phyloP scores from a whole-genome alignment of 192 early-diverging fungal species.

The Dispira simplex region DNA sequence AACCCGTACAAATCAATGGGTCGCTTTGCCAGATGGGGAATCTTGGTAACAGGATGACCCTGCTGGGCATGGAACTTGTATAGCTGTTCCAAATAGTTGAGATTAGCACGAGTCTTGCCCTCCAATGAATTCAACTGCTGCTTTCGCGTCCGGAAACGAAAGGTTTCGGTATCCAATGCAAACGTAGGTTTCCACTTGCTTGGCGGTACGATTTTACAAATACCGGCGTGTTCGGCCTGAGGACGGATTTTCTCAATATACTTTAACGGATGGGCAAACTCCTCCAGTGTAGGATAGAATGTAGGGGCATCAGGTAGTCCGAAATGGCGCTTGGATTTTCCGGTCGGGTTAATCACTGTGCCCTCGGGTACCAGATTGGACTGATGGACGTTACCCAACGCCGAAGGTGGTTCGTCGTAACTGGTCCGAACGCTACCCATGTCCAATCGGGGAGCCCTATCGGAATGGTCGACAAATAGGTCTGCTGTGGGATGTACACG shows the following conservation, averaged over 20 bases:
- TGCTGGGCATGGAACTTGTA: slow-evolving; percentile 73
- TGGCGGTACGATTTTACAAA: slow-evolving; percentile 91
- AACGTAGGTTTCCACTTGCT: slow-evolving; percentile 70
- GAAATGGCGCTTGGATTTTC: slow-evolving; percentile 34
- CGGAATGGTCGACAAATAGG: background rate
- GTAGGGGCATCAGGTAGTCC: slow-evolving; percentile 57
- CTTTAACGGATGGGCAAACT: slow-evolving; percentile 70
- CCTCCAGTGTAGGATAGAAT: slow-evolving; percentile 63
- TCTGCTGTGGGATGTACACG: background rate
- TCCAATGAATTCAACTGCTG: slow-evolving; percentile 89
- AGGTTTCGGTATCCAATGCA: slow-evolving; percentile 74
- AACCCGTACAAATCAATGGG: slow-evolving; percentile 75
- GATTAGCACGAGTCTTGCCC: slow-evolving; percentile 65
- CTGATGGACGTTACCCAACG: background rate
- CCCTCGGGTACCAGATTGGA: background rate
- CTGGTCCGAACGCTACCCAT: background rate
- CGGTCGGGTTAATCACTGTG: background rate
- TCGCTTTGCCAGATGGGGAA: slow-evolving; percentile 72
- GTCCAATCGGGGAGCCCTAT: slow-evolving; percentile 3
- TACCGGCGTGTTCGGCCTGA: slow-evolving; percentile 63
- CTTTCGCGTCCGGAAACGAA: slow-evolving; percentile 76
- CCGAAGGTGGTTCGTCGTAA: slow-evolving; percentile 5
- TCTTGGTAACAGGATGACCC: slow-evolving; percentile 52
- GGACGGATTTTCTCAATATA: slow-evolving; percentile 73
- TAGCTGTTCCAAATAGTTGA: slow-evolving; percentile 87